These are phyloP conservation scores for Calocera viscosa DNA, from an alignment of 768 basidiomycete genomes.

Conservation along the genomic window DNA sequence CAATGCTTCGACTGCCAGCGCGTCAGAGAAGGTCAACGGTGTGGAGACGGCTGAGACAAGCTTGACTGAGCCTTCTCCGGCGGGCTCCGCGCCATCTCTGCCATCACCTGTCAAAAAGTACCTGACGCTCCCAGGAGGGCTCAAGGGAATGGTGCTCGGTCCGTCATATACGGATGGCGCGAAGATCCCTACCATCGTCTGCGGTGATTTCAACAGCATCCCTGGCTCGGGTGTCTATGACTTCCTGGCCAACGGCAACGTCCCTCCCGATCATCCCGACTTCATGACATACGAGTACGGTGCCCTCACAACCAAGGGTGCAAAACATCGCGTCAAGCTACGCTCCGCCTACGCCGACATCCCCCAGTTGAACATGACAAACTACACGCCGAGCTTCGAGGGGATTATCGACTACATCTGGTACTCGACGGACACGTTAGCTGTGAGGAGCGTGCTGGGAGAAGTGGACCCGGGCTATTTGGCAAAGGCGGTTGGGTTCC, in stretches of 20 bases:
- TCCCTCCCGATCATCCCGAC: slow-evolving; percentile 69
- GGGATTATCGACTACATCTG: slow-evolving; percentile 90
- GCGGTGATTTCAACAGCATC: slow-evolving; percentile 92
- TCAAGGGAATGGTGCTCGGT: slow-evolving; percentile 22
- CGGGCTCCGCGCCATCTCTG: slow-evolving; percentile 28
- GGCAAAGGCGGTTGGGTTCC: slow-evolving; percentile 88
- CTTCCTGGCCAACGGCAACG: slow-evolving; percentile 60
- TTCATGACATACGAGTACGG: slow-evolving; percentile 89
- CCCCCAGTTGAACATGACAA: slow-evolving; percentile 65
- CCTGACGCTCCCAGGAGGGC: background rate
- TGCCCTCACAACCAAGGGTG: slow-evolving; percentile 67
- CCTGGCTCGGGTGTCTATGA: slow-evolving; percentile 84
- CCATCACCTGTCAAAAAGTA: slow-evolving; percentile 4
- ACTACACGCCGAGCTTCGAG: slow-evolving; percentile 76
- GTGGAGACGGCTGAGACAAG: slow-evolving; percentile 4
- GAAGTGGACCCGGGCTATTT: slow-evolving; percentile 77
- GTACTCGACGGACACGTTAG: slow-evolving; percentile 63
- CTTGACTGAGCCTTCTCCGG: slow-evolving; percentile 27
- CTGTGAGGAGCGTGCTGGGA: slow-evolving; percentile 72
- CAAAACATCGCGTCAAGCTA: slow-evolving; percentile 65
- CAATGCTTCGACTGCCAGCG: background rate
- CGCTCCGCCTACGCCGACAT: slow-evolving; percentile 67
- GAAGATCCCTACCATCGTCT: slow-evolving; percentile 82
- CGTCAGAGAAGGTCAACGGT: background rate
- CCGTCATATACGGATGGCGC: slow-evolving; percentile 69